Evolutionary conservation across 768 basidiomycete species (phyloP), one percentile per base, ranked within the genome.

Genomic region (Trametes cubensis): DNA sequence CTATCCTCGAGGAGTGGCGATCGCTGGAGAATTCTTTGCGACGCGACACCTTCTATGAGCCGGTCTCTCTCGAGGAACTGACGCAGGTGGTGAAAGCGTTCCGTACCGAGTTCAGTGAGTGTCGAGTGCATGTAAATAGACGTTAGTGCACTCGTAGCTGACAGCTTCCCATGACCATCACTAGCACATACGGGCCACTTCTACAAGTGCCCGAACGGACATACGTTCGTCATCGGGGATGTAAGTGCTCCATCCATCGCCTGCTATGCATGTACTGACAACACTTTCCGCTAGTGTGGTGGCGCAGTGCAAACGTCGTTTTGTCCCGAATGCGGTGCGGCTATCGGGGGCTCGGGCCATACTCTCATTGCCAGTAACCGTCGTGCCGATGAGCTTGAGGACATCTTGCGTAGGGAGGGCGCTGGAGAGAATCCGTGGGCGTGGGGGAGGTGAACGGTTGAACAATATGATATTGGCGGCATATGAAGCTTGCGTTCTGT

Each of bases 21-120:
- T 73, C 70, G 10, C 68, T 87, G 2, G 77, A 75, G 61, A 49
- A 59, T 17, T 76, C 75, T 17, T 70, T 87, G 39, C 68, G 73
- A 13, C 26, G 49, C 49, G 80, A 77, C 53, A 81, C 77, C 0
- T 80, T 84, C 66, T 86, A 88, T 58, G 64, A 79, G 56, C 73
- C 82, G 0, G 71, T 88, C 3, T 84, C 84, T 14, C 67, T 82
- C 47, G 74, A 85, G 4, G 87, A 89, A 64, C 77, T 78, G 30
- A 79, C 78, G 62, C 71, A 71, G 13, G 77, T 88, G 30, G 77
- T 87, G 39, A 77, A 76, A 46, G 81, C 81, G 0, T 68, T 86
- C 48, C 48, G 48, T 11, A 14, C 25, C n/a, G 56, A 71, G 23
- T 86, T 86, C 61, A 68, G 85, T 84, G 62, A 67, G 76, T 69